Percentiles rank a stretch among this genome's conserved stretches.
phyloP scores from a whole-genome alignment of 768 basidiomycete species.

The Tricholoma sp. region DNA sequence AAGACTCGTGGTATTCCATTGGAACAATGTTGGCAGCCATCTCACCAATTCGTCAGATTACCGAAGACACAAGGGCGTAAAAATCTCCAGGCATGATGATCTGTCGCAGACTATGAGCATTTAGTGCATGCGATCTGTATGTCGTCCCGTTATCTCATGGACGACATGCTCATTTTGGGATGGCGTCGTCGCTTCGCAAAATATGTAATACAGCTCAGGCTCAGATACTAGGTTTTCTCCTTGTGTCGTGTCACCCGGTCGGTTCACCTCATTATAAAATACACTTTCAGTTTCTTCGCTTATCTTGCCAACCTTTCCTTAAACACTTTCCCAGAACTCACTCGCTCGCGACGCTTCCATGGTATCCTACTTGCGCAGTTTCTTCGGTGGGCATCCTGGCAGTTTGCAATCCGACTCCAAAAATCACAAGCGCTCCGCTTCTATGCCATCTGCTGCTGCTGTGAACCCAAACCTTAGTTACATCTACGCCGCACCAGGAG shows the following conservation, averaged over 20 bases:
- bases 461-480: conserved; percentile 28
- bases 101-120: not conserved
- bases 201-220: not conserved
- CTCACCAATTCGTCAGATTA: not conserved
- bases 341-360: conserved; percentile 20
- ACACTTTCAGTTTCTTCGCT: not conserved
- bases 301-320: not conserved
- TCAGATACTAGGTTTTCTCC: not conserved
- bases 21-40: not conserved
- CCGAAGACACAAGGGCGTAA: not conserved
- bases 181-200: not conserved
- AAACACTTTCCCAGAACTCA: not conserved
- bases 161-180: not conserved
- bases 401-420: conserved; percentile 26
- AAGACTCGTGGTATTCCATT: not conserved
- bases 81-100: not conserved
- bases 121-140: not conserved
- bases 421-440: conserved; percentile 38
- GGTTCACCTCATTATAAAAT: not conserved
- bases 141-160: not conserved
- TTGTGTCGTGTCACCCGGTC: not conserved
- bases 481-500: conserved; percentile 33
- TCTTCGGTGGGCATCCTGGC: conserved; percentile 13
- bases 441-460: conserved; percentile 26
- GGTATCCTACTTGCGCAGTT: conserved; percentile 46